These are phyloP conservation scores for Lentinus tigrinus DNA, from an alignment of 768 basidiomycete genomes.

Conservation along the genomic window DNA sequence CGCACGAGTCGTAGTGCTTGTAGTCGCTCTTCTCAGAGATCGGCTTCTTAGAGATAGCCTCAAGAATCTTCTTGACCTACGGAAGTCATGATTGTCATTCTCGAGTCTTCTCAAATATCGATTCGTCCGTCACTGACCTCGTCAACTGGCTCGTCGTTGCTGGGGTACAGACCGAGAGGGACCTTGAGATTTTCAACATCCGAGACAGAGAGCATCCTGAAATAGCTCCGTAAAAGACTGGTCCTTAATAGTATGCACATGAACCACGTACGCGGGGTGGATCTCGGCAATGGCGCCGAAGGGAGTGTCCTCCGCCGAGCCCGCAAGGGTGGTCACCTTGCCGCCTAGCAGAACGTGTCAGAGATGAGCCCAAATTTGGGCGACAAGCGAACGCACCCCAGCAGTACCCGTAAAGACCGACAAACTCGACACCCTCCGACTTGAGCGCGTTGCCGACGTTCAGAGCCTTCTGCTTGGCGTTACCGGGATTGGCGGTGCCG, in stretches of 20 bases:
- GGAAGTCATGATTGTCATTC: background rate
- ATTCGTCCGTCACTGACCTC: conserved; percentile 42
- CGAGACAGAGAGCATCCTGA: conserved; percentile 48
- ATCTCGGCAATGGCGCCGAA: conserved; percentile 50
- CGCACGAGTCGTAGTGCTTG: conserved; percentile 43
- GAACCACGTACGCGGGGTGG: conserved; percentile 53
- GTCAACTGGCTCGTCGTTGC: conserved; percentile 54
- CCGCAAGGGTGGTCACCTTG: conserved; percentile 46
- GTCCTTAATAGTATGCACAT: background rate
- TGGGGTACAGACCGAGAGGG: conserved; percentile 56
- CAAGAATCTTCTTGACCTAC: conserved; percentile 51
- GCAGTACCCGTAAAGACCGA: conserved; percentile 57
- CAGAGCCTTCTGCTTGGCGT: conserved; percentile 39
- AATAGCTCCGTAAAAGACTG: background rate
- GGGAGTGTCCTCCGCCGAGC: conserved; percentile 37
- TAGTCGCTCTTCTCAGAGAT: conserved; percentile 48
- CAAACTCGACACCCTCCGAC: conserved; percentile 40
- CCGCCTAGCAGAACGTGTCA: conserved; percentile 35
- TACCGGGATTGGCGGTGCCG: conserved; percentile 44
- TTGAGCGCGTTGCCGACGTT: conserved; percentile 43
- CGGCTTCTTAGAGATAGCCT: conserved; percentile 47
- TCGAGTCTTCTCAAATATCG: too few relatives aligned
- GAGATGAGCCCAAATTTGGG: background rate
- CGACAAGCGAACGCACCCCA: conserved; percentile 39
- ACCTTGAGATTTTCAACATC: conserved; percentile 52